Base-by-base conservation (phyloP, 192 early-diverging fungal species). In the Linnemannia schmuckeri region DNA sequence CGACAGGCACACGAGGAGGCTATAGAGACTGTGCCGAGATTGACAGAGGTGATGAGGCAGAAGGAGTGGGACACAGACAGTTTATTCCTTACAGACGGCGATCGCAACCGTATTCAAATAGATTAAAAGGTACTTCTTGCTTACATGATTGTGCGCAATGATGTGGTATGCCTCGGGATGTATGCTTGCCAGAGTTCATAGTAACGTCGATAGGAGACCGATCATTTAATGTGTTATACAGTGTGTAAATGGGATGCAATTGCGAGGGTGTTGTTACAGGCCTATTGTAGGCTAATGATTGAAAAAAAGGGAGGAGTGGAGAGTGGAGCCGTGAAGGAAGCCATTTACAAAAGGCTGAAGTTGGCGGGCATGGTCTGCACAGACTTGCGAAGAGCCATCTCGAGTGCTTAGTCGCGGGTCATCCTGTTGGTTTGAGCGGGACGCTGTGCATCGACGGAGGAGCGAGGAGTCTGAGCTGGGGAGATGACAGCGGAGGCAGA, bases 1-100 rank as follows among this genome's bases (percentile, higher is more conserved):
- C 33, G 35, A 66, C 66, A 68, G 22, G 84, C 89, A 17, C 81
- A 92, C 72, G 30, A 55, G 15, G 44, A 85, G 13, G 89, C 89
- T 0, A 83, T 92, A 7, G 72, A 71, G 35, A 89, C 88, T 20
- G 89, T 89, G 66, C 82, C 76, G 6, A 75, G 27, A 18, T 44
- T 94, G n/a, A 27, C 89, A 2, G 78, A 76, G 8, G 75, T 63
- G 15, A 83, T 94, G 80, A 68, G 77, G 27, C 66, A 68, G 17
- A 76, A 79, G 47, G 92, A 90, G 9, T 94, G 94, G 94, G 91
- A 92, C 46, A 87, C 90, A 2, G 89, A 85, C 38, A 85, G 90
- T 74, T 46, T 83, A 75, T 92, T 91, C 70, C 44, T 89, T 37
- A 87, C 82, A 24, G 89, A 89, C 46, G 86, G 77, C 17, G 81